A percentile compares a stretch with the other conserved stretches of the same genome.
Conservation (phyloP, 495 filamentous ascomycete genomes). For the Aspergillus asperescens region DNA sequence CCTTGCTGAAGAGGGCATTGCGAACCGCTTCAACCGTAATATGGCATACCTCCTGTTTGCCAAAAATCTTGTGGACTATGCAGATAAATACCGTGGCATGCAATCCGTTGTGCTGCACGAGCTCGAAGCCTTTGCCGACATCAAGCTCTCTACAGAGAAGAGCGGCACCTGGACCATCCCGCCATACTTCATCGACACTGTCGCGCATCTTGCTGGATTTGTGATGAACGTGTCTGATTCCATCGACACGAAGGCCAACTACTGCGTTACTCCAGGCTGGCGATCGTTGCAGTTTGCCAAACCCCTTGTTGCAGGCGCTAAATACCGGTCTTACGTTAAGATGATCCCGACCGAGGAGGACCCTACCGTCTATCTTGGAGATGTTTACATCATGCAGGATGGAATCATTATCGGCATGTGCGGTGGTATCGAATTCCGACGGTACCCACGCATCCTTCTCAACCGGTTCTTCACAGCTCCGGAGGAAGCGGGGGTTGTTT, state of each 20-base stretch:
- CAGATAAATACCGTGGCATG: conserved; percentile 33
- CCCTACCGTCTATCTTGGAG: conserved; percentile 27
- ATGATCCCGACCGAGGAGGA: conserved; percentile 36
- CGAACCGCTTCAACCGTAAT: conserved; percentile 18
- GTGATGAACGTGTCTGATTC: conserved; percentile 50
- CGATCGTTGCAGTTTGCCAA: conserved; percentile 29
- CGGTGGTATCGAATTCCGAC: conserved; percentile 29
- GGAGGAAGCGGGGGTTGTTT: background rate
- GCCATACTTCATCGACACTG: conserved; percentile 46
- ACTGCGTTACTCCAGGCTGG: conserved; percentile 45
- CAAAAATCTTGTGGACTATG: conserved; percentile 33
- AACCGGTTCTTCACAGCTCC: conserved; percentile 23
- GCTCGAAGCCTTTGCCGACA: conserved; percentile 35
- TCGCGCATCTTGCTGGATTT: conserved; percentile 51
- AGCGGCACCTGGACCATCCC: conserved; percentile 7
- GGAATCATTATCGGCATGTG: conserved; percentile 33
- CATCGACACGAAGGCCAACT: conserved; percentile 40
- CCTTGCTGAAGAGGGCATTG: conserved; percentile 15
- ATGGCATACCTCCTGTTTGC: conserved; percentile 23
- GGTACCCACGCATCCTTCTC: conserved; percentile 23
- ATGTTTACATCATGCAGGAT: conserved; percentile 39
- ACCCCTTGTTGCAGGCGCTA: conserved; percentile 20
- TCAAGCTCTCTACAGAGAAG: conserved; percentile 24
- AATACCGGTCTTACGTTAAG: conserved; percentile 40
- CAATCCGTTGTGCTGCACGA: conserved; percentile 33